Percentiles rank a stretch among this genome's conserved stretches.
phyloP scores from a whole-genome alignment of 495 filamentous ascomycete genomes.

The Penicillium egyptiacum region DNA sequence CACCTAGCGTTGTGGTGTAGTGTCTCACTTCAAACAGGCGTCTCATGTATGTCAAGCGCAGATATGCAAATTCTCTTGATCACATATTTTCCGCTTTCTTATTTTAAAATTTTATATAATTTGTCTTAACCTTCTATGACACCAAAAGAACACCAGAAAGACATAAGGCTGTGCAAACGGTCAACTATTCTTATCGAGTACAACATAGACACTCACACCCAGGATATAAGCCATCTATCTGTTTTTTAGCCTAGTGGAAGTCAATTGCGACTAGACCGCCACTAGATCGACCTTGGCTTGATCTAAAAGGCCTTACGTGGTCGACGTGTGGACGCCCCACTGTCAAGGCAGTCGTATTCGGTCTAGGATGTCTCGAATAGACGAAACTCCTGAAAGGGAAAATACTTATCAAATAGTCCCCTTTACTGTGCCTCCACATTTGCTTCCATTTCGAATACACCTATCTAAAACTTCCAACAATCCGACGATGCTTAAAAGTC shows the following conservation, averaged over 20 bases:
- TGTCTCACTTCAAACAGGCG: too few species aligned
- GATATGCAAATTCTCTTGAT: too few species aligned
- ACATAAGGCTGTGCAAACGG: not conserved
- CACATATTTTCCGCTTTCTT: too few species aligned
- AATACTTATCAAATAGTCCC: not conserved
- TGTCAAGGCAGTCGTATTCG: conserved; percentile 5
- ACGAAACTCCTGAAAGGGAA: conserved; percentile 1
- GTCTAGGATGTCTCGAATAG: not conserved
- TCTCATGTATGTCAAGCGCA: too few species aligned
- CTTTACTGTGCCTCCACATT: not conserved
- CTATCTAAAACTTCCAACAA: not conserved
- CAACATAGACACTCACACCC: not conserved
- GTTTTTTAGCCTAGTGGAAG: conserved; percentile 2
- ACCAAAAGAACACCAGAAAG: not conserved
- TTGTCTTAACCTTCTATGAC: not conserved
- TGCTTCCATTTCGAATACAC: not conserved
- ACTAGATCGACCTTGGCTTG: conserved; percentile 10
- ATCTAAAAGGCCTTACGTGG: conserved; percentile 5
- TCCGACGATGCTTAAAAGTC: not conserved
- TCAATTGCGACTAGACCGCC: conserved; percentile 6
- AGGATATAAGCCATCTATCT: not conserved
- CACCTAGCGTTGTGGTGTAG: too few species aligned
- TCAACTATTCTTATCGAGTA: not conserved
- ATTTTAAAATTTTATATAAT: too few species aligned
- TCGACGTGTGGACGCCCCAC: conserved; percentile 1